A percentile compares a stretch with the other conserved stretches of the same genome.
phyloP scores from a whole-genome alignment of 2,329 filamentous ascomycete genomes.

The Penicillium freii region DNA sequence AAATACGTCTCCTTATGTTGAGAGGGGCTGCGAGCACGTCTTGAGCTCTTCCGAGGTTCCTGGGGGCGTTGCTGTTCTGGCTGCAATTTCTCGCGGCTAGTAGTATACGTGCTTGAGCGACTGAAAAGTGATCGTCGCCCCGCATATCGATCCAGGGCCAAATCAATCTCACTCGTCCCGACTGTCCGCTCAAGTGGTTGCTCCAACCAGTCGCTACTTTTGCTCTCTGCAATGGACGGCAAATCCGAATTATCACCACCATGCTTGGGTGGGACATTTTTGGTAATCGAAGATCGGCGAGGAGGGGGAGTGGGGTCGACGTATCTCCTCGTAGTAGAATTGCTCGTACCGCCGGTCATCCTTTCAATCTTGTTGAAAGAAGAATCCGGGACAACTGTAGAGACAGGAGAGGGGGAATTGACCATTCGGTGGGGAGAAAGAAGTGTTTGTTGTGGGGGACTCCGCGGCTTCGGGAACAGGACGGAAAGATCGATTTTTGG shows the following conservation, averaged over 20 bases:
- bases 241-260: conserved; percentile 17
- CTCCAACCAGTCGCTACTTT: conserved; percentile 25
- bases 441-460: conserved; percentile 29
- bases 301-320: conserved; percentile 28
- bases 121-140: conserved; percentile 25
- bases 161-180: conserved; percentile 35
- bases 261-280: conserved; percentile 13
- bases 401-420: conserved; percentile 41
- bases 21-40: conserved; percentile 25
- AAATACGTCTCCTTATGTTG: conserved; percentile 28
- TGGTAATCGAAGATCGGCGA: conserved; percentile 11
- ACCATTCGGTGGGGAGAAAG: conserved; percentile 45
- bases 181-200: conserved; percentile 31
- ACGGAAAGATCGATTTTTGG: conserved; percentile 44
- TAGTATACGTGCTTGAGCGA: conserved; percentile 25
- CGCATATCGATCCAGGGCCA: conserved; percentile 32
- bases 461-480: conserved; percentile 43
- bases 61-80: conserved; percentile 19
- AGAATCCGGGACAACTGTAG: conserved; percentile 33
- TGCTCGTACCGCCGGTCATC: conserved; percentile 17
- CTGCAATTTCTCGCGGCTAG: conserved; percentile 25
- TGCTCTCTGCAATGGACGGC: conserved; percentile 21
- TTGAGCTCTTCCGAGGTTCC: conserved; percentile 17
- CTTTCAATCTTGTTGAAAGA: conserved; percentile 25
- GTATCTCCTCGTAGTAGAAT: conserved; percentile 26